Evolutionary conservation across 1,284 basidiomycete genomes (phyloP).

Genomic region (Irpex sp.): DNA sequence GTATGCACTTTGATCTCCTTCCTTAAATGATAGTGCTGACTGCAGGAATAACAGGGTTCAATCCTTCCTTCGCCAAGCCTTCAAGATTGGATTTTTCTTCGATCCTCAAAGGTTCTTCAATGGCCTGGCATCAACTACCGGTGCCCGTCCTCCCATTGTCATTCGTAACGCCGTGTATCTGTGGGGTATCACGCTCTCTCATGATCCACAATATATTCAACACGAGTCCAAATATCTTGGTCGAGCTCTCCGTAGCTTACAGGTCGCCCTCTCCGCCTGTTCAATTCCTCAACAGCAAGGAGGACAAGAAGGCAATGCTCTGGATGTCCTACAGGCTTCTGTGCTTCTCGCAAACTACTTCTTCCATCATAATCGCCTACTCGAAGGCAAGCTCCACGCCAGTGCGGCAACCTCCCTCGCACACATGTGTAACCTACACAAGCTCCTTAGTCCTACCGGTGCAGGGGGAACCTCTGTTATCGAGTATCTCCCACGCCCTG

Average conservation of each 20-base stretch:
- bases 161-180: conserved; percentile 16
- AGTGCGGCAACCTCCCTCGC: conserved; percentile 33
- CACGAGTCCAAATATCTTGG: conserved; percentile 18
- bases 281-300: conserved; percentile 18
- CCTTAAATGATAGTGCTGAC: background rate
- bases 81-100: conserved; percentile 34
- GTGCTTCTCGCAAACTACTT: conserved; percentile 39
- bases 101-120: conserved; percentile 25
- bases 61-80: conserved; percentile 28
- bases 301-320: conserved; percentile 29
- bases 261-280: conserved; percentile 23
- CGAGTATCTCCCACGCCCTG: conserved; percentile 10
- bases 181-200: conserved; percentile 17
- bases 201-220: conserved; percentile 7
- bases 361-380: conserved; percentile 31
- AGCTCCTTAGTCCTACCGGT: conserved; percentile 1
- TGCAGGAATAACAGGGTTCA: conserved; percentile 24
- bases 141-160: conserved; percentile 15
- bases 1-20: conserved; percentile 5
- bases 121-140: conserved; percentile 15
- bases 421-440: conserved; percentile 21
- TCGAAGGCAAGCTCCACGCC: conserved; percentile 37
- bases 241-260: conserved; percentile 23
- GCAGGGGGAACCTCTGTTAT: background rate
- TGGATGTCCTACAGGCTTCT: conserved; percentile 39